phyloP scores from a whole-genome alignment of 306 rosid species.

The Cucurbita argyrosperma region DNA sequence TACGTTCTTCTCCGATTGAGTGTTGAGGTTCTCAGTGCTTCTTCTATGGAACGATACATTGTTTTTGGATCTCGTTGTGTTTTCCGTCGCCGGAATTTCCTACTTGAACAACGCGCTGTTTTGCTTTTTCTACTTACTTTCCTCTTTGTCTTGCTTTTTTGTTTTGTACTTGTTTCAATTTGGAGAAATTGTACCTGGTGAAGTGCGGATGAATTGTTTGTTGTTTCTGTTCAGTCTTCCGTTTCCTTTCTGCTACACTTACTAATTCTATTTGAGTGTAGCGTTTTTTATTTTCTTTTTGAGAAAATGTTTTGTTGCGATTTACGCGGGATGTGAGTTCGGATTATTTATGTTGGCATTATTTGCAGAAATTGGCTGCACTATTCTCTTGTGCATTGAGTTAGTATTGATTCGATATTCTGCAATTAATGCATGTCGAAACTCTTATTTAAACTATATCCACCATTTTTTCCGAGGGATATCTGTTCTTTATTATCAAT shows the following conservation, averaged over 20 bases:
- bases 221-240: background rate
- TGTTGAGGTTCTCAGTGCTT: background rate
- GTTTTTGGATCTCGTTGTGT: constrained; percentile 30
- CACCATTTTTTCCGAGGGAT: background rate
- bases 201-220: background rate
- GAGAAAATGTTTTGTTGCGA: background rate
- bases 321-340: background rate
- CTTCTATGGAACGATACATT: background rate
- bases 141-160: background rate
- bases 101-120: background rate
- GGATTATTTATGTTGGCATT: background rate
- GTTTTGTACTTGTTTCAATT: background rate
- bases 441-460: background rate
- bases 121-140: background rate
- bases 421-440: background rate
- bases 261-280: background rate
- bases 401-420: background rate
- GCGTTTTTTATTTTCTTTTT: background rate
- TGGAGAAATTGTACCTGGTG: background rate
- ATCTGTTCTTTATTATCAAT: constrained; percentile 1
- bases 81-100: background rate
- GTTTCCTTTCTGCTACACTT: background rate
- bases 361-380: background rate
- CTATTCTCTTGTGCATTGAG: background rate
- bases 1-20: background rate